A percentile compares a stretch with the other conserved stretches of the same genome.
These are phyloP conservation scores for Colletotrichum shisoi DNA, from an alignment of 2,329 filamentous ascomycete species.

Conservation along the genomic window DNA sequence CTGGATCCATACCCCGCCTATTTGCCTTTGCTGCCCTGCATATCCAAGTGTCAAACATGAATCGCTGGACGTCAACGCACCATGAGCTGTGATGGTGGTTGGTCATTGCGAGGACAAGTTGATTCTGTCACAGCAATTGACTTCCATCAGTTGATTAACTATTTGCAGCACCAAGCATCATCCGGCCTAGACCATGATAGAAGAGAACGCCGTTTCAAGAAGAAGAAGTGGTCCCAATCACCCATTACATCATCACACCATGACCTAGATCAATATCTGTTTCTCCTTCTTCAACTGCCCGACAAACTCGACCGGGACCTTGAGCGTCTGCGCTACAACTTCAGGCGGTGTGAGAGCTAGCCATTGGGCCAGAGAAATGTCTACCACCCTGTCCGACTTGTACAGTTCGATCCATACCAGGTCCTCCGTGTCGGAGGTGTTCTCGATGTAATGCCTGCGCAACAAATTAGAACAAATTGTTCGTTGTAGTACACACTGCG, in stretches of 20 bases:
- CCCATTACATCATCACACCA: neutral
- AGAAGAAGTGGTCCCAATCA: neutral
- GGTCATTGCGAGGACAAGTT: neutral
- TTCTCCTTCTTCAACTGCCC: slow-evolving; percentile 69
- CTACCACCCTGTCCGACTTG: slow-evolving; percentile 71
- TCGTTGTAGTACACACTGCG: too few species aligned
- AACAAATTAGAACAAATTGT: neutral
- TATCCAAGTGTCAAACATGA: slow-evolving; percentile 18
- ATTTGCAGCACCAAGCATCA: neutral
- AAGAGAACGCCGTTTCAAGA: neutral
- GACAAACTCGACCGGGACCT: slow-evolving; percentile 65
- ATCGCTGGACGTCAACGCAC: slow-evolving; percentile 14
- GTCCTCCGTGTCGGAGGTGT: slow-evolving; percentile 69
- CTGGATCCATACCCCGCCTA: slow-evolving; percentile 29
- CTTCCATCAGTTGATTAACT: neutral
- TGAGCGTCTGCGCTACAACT: slow-evolving; percentile 67
- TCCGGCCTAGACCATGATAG: neutral
- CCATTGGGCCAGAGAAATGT: slow-evolving; percentile 74
- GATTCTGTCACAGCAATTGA: neutral
- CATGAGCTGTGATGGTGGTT: slow-evolving; percentile 18
- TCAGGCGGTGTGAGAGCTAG: slow-evolving; percentile 71
- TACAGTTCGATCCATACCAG: slow-evolving; percentile 75
- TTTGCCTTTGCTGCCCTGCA: slow-evolving; percentile 26
- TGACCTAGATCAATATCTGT: slow-evolving; percentile 58
- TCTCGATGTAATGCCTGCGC: slow-evolving; percentile 71